Conservation (phyloP, 768 basidiomycete genomes). For the Cystoderma amianthinum region DNA sequence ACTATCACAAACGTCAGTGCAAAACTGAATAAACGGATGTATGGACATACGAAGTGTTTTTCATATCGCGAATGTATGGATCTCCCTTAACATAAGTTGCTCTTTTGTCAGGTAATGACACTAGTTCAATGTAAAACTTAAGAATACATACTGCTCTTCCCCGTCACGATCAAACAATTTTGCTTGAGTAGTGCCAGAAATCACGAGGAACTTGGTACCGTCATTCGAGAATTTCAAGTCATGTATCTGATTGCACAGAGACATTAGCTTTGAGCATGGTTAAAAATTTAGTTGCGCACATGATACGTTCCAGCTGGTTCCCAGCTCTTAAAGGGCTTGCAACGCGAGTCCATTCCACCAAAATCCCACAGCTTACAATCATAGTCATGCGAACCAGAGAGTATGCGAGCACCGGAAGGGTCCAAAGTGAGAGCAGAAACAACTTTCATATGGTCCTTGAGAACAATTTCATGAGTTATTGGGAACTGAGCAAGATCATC, state of each 20-base stretch:
- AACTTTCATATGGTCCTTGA: constrained; percentile 96
- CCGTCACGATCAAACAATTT: constrained; percentile 92
- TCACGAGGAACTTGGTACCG: constrained; percentile 78
- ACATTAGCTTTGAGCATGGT: neutral
- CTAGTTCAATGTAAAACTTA: constrained; percentile 12
- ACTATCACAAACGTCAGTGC: constrained; percentile 30
- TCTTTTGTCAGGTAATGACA: constrained; percentile 52
- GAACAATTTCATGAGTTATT: constrained; percentile 79
- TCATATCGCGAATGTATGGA: constrained; percentile 98
- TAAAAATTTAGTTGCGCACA: constrained; percentile 32
- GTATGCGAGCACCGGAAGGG: constrained; percentile 86
- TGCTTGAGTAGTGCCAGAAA: constrained; percentile 84
- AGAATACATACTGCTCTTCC: constrained; percentile 72
- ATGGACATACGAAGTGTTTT: constrained; percentile 85
- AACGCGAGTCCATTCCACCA: constrained; percentile 88
- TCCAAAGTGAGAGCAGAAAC: constrained; percentile 90
- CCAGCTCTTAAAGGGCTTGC: constrained; percentile 95
- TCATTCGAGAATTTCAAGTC: constrained; percentile 87
- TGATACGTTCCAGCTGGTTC: constrained; percentile 93
- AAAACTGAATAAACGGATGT: constrained; percentile 3
- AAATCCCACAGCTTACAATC: constrained; percentile 99
- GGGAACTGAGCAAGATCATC: constrained; percentile 65
- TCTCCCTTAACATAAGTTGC: constrained; percentile 89
- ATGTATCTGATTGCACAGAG: constrained; percentile 65
- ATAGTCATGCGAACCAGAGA: constrained; percentile 94